These are phyloP conservation scores for Pichiaceae sp. DNA, from an alignment of 1,139 yeast genomes.

Conservation along the genomic window DNA sequence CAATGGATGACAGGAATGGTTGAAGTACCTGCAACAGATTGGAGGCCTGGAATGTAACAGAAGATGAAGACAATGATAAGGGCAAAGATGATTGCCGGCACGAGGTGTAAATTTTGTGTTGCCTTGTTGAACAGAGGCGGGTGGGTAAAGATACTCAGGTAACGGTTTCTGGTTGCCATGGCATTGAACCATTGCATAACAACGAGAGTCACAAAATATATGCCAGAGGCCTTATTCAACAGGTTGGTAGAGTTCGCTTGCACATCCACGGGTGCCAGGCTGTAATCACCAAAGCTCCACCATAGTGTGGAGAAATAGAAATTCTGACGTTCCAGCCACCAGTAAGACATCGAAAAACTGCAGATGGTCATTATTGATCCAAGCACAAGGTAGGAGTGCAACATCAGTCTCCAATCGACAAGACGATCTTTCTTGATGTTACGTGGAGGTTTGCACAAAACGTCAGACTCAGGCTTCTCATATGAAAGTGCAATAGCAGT, in stretches of 20 bases:
- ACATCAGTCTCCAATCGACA: constrained; percentile 32
- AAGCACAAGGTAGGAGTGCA: constrained; percentile 36
- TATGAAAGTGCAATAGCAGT: constrained; percentile 38
- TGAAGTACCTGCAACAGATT: constrained; percentile 29
- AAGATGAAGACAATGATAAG: constrained; percentile 36
- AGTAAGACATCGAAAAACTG: constrained; percentile 36
- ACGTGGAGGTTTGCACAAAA: constrained; percentile 36
- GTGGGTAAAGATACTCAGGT: constrained; percentile 29
- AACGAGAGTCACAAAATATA: constrained; percentile 42
- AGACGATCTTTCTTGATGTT: constrained; percentile 34
- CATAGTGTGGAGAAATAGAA: constrained; percentile 29
- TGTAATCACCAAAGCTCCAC: constrained; percentile 32
- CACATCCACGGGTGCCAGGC: constrained; percentile 16
- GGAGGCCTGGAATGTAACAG: constrained; percentile 38
- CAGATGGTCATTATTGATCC: constrained; percentile 37
- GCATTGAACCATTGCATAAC: constrained; percentile 43
- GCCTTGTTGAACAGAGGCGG: constrained; percentile 29
- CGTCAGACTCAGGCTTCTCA: constrained; percentile 37
- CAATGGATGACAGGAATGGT: constrained; percentile 40
- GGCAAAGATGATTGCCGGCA: constrained; percentile 31
- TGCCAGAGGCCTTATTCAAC: constrained; percentile 33
- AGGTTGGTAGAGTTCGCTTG: constrained; percentile 17
- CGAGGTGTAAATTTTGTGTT: constrained; percentile 23
- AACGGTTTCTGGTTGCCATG: constrained; percentile 38
- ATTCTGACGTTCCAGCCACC: constrained; percentile 30